Evolutionary conservation across 2,329 filamentous ascomycete species (phyloP).

Genomic region (Colletotrichum karsti): DNA sequence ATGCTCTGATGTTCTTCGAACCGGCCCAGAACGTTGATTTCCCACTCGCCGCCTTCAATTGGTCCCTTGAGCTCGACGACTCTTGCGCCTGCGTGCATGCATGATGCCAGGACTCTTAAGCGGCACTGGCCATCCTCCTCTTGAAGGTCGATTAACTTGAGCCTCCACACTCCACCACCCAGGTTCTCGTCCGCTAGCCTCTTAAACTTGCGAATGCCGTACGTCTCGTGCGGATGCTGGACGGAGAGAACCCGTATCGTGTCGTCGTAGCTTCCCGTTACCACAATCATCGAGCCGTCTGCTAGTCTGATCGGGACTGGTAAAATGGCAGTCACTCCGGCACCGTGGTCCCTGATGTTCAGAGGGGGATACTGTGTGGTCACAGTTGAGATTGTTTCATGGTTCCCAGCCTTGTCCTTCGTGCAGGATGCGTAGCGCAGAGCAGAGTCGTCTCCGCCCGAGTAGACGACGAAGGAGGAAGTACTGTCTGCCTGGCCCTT

Average conservation of each 20-base stretch:
- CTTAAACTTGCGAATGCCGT: slow-evolving; percentile 51
- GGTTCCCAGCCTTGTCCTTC: slow-evolving; percentile 19
- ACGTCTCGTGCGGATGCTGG: slow-evolving; percentile 47
- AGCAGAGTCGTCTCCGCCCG: slow-evolving; percentile 80
- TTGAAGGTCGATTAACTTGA: slow-evolving; percentile 66
- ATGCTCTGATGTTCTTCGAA: slow-evolving; percentile 93
- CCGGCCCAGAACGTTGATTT: slow-evolving; percentile 70
- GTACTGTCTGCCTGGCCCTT: slow-evolving; percentile 25
- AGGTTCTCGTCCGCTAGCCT: slow-evolving; percentile 73
- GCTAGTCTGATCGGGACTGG: slow-evolving; percentile 61
- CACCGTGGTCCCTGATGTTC: slow-evolving; percentile 62
- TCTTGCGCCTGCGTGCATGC: slow-evolving; percentile 89
- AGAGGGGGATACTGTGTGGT: slow-evolving; percentile 31
- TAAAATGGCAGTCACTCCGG: slow-evolving; percentile 88
- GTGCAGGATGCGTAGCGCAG: slow-evolving; percentile 56
- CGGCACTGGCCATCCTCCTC: slow-evolving; percentile 34
- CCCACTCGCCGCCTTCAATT: slow-evolving; percentile 55
- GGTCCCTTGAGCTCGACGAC: slow-evolving; percentile 60
- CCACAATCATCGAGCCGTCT: slow-evolving; percentile 63
- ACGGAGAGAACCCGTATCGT: slow-evolving; percentile 73
- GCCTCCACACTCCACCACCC: slow-evolving; percentile 86
- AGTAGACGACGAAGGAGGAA: slow-evolving; percentile 59
- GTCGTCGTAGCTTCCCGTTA: slow-evolving; percentile 96
- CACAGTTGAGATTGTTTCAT: slow-evolving; percentile 1
- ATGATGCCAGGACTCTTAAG: slow-evolving; percentile 77